Conservation (phyloP, 495 filamentous ascomycete species). For the Xylaria acuta region DNA sequence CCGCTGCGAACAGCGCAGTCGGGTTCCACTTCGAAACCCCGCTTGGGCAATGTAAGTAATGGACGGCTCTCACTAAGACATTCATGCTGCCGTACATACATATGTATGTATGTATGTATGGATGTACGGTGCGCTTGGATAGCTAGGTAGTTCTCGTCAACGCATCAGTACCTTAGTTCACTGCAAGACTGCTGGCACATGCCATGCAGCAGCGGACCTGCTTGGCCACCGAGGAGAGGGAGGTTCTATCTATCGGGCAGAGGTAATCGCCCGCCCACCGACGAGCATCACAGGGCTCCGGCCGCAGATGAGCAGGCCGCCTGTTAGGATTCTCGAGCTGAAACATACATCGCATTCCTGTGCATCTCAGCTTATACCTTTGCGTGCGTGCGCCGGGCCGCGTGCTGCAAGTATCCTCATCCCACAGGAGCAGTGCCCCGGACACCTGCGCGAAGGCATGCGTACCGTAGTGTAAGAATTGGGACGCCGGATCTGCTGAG, state of each 20-base stretch:
- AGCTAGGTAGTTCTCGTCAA: neutral
- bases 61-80: neutral
- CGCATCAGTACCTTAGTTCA: neutral
- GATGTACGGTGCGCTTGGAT: neutral
- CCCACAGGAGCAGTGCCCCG: neutral
- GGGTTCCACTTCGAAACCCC: neutral
- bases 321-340: neutral
- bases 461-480: too few relatives aligned
- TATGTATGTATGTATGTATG: neutral
- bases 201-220: neutral
- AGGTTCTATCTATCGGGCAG: neutral
- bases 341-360: neutral
- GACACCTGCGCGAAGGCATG: neutral
- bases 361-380: constrained; percentile 16
- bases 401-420: neutral
- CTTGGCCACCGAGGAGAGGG: neutral
- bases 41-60: neutral
- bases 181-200: neutral
- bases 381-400: neutral
- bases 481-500: neutral
- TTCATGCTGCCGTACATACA: neutral
- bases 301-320: neutral
- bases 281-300: constrained; percentile 7
- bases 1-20: neutral
- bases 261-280: neutral